Conservation (phyloP, 148 eudicot species). For the Spergularia bocconei region DNA sequence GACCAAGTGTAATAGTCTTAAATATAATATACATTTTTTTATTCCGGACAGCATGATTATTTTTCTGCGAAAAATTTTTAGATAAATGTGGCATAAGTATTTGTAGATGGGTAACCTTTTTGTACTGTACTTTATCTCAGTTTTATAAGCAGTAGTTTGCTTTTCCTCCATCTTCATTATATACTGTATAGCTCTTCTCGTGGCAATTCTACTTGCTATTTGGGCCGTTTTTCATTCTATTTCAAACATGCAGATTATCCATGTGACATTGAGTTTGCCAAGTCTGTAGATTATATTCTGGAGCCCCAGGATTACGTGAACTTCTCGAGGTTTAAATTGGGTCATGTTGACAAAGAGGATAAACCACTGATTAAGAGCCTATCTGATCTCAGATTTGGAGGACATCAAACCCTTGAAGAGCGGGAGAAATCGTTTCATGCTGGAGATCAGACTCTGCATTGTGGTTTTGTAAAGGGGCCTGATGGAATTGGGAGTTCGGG, state of each 20-base stretch:
- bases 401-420: constrained; percentile 83
- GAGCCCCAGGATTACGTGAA: constrained; percentile 64
- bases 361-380: constrained; percentile 27
- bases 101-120: not conserved
- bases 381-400: constrained; percentile 68
- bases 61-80: not conserved
- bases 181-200: not conserved
- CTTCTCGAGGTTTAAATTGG: constrained; percentile 49
- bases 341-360: constrained; percentile 57
- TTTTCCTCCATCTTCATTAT: not conserved
- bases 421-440: constrained; percentile 72
- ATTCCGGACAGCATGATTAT: not conserved
- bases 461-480: constrained; percentile 82
- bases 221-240: constrained; percentile 6
- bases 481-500: constrained; percentile 69
- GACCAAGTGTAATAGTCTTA: not conserved
- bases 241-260: constrained; percentile 56
- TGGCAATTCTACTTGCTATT: not conserved
- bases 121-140: not conserved
- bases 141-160: not conserved
- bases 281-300: constrained; percentile 56
- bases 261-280: constrained; percentile 60
- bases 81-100: not conserved
- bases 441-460: constrained; percentile 71
- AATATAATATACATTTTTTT: not conserved